Evolutionary conservation across 805 yeast genomes (phyloP), one percentile per base, ranked within the genome.

Genomic region (Suhomyces prunicola): DNA sequence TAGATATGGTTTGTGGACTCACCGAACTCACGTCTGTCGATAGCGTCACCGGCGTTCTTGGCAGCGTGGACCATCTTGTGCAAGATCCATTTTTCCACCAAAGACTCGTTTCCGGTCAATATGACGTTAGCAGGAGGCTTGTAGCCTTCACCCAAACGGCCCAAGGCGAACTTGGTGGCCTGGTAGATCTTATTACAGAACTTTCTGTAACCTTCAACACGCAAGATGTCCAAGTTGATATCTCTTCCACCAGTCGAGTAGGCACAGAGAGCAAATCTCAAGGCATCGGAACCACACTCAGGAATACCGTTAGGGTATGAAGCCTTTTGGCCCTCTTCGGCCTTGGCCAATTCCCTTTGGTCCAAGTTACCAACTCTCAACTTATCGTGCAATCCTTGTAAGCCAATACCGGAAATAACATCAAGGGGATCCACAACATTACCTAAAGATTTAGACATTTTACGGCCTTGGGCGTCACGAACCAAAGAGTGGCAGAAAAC

Each of bases 151-250:
- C 98, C 98, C 57, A 94, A 81, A 71, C 96, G 86, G 85, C 92
- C 85, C 73, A 94, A 78, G 44, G 91, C 98, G 67, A 94, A 94
- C 77, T 94, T 94, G 57, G 98, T 92, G 51, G 99, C 99, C 78
- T 94, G 98, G 81, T 90, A 94, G 64, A 94, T 94, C 85, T 94
- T 94, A 85, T 94, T 94, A 81, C 99, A 91, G 88, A 94, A 94
- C 82, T 94, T 94, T 77, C 99, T 85, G 86, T 94, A 94, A 66
- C 98, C 99, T 71, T 94, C 98, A 61, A 94, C 97, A 77, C 98
- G 88, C 70, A 90, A 78, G 63, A 94, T 91, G 70, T 94, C 97
- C 70, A 94, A 81, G 77, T 94, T 94, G 71, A 94, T 94, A 67
- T 94, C 99, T 76, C 98, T 86, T 64, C 97, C 98, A 77, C 99